phyloP scores from a whole-genome alignment of 2,329 filamentous ascomycete genomes.

The Sporothrix variecibatus region DNA sequence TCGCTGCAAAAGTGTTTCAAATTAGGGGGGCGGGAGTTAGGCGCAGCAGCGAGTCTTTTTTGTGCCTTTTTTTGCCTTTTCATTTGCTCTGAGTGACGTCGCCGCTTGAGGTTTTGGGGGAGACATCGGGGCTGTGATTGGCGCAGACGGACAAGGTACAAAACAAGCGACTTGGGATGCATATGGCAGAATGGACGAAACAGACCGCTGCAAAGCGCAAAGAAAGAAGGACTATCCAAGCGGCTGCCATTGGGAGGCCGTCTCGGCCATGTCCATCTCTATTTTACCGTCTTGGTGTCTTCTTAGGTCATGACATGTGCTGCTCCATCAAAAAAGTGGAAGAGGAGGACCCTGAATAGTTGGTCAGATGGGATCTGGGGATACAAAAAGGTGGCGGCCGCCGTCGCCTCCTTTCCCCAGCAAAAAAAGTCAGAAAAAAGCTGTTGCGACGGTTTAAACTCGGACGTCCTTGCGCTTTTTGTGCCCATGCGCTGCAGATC shows the following conservation, averaged over 20 bases:
- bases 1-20: conserved; percentile 22
- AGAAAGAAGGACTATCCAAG: not conserved
- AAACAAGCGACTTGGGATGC: conserved; percentile 1
- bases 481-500: conserved; percentile 13
- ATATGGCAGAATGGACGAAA: conserved; percentile 11
- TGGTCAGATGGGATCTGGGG: not conserved
- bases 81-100: conserved; percentile 8
- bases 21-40: conserved; percentile 11
- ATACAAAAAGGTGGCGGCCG: not conserved
- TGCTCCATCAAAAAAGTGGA: not conserved
- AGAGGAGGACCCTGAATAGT: not conserved
- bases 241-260: not conserved
- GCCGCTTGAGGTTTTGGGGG: not conserved
- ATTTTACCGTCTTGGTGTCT: not conserved
- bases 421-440: not conserved
- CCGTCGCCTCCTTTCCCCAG: not conserved
- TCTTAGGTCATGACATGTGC: not conserved
- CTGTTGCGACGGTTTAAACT: not conserved
- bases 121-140: not conserved
- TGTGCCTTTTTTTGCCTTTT: not conserved
- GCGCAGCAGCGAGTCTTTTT: conserved; percentile 19
- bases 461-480: conserved; percentile 1
- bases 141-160: not conserved
- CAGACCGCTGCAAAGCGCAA: not conserved
- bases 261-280: not conserved